These are phyloP conservation scores for Yueomyces sinensis DNA, from an alignment of 805 yeast genomes.

Conservation along the genomic window DNA sequence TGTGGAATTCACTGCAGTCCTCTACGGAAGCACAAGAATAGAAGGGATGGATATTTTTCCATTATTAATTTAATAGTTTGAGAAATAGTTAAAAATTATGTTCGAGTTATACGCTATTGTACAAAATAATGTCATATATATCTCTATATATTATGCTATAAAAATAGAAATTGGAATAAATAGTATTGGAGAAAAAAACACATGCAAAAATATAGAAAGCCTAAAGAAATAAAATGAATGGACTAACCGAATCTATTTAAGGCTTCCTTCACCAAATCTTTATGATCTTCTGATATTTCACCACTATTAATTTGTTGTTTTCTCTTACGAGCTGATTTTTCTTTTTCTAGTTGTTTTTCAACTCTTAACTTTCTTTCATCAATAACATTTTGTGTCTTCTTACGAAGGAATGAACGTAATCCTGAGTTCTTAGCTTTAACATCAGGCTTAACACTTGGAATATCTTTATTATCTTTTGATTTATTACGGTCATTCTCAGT, in stretches of 20 bases:
- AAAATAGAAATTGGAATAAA: too few relatives aligned
- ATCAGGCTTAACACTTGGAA: constrained; percentile 50
- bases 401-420: constrained; percentile 65
- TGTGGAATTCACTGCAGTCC: constrained; percentile 20
- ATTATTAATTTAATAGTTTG: not conserved
- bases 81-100: too few relatives aligned
- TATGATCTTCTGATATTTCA: constrained; percentile 38
- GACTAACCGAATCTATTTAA: constrained; percentile 24
- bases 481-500: constrained; percentile 23
- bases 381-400: constrained; percentile 71
- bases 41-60: not conserved
- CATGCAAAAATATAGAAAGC: too few relatives aligned
- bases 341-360: constrained; percentile 60
- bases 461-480: constrained; percentile 31
- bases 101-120: too few relatives aligned
- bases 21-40: constrained; percentile 4
- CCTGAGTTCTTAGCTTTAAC: constrained; percentile 75
- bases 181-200: too few relatives aligned
- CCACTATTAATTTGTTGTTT: constrained; percentile 33
- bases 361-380: constrained; percentile 73
- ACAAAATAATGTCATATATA: too few relatives aligned
- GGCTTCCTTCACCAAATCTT: constrained; percentile 29
- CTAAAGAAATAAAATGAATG: too few relatives aligned
- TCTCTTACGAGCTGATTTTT: constrained; percentile 55
- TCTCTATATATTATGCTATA: not conserved